Evolutionary conservation across 2,329 filamentous ascomycete genomes (phyloP).

Genomic region (Aspergillus fischeri): DNA sequence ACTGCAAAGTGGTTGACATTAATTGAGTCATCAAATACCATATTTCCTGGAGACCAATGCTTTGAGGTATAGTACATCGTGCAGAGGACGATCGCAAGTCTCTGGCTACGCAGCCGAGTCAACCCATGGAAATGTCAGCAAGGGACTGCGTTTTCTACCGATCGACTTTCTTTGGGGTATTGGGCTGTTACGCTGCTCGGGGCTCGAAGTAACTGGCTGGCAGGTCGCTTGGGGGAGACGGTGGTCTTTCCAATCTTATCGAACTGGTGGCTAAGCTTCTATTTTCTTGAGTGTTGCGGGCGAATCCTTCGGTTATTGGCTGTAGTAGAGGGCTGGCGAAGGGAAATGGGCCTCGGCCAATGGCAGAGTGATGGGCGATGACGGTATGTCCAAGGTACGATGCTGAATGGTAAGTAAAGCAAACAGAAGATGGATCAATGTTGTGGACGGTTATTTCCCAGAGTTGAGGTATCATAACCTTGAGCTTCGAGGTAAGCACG

Average conservation of each 20-base stretch:
- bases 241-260: background rate
- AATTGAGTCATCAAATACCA: background rate
- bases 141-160: background rate
- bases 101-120: background rate
- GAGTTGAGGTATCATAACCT: conserved; percentile 67
- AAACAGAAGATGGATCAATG: background rate
- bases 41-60: background rate
- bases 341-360: background rate
- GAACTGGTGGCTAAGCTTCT: background rate
- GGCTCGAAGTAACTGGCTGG: background rate
- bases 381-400: conserved; percentile 2
- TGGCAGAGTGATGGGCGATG: background rate
- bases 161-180: conserved; percentile 4
- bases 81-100: background rate
- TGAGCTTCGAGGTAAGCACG: conserved; percentile 66
- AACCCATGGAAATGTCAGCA: background rate
- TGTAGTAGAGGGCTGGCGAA: background rate
- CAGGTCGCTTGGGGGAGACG: background rate
- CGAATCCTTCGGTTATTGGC: background rate
- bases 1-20: background rate
- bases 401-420: background rate
- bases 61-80: background rate
- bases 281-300: background rate
- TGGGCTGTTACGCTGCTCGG: conserved; percentile 9
- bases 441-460: conserved; percentile 41